phyloP scores from a whole-genome alignment of 2,329 filamentous ascomycete species.

The Nannizzia gypsea region DNA sequence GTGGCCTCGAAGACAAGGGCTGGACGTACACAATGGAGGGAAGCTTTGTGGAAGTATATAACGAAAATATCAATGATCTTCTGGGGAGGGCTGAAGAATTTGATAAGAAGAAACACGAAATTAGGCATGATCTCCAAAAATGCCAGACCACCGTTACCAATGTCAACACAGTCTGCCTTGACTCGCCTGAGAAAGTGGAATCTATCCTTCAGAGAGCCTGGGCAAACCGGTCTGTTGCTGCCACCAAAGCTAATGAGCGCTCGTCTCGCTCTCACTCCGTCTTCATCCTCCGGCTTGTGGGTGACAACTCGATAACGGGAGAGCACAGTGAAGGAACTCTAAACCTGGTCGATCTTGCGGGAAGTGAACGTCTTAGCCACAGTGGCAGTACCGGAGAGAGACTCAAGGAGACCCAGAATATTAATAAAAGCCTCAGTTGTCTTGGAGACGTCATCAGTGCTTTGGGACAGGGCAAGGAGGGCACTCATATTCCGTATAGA shows the following conservation, averaged over 20 bases:
- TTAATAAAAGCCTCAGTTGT: conserved; percentile 89
- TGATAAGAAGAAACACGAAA: conserved; percentile 74
- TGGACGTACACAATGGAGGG: conserved; percentile 94
- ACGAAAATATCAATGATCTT: conserved; percentile 89
- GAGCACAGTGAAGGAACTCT: conserved; percentile 85
- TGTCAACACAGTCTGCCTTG: conserved; percentile 61
- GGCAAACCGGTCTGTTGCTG: conserved; percentile 80
- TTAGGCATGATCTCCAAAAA: conserved; percentile 70
- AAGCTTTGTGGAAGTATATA: conserved; percentile 95
- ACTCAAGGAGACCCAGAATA: conserved; percentile 88
- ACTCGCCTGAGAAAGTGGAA: conserved; percentile 70
- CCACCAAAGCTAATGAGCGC: conserved; percentile 93
- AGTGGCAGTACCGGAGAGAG: conserved; percentile 76
- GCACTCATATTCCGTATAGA: conserved; percentile 76
- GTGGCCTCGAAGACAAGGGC: conserved; percentile 72
- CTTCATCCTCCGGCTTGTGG: conserved; percentile 67
- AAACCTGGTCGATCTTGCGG: conserved; percentile 90
- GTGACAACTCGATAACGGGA: conserved; percentile 59
- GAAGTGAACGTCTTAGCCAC: conserved; percentile 80
- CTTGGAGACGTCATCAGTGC: conserved; percentile 90
- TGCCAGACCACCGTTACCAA: conserved; percentile 75
- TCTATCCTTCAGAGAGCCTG: conserved; percentile 67
- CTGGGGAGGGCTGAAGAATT: conserved; percentile 60
- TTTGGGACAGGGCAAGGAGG: conserved; percentile 68
- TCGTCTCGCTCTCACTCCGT: conserved; percentile 92